Conservation (phyloP, 73 alveolate genomes). For the Blepharisma japonicum region DNA sequence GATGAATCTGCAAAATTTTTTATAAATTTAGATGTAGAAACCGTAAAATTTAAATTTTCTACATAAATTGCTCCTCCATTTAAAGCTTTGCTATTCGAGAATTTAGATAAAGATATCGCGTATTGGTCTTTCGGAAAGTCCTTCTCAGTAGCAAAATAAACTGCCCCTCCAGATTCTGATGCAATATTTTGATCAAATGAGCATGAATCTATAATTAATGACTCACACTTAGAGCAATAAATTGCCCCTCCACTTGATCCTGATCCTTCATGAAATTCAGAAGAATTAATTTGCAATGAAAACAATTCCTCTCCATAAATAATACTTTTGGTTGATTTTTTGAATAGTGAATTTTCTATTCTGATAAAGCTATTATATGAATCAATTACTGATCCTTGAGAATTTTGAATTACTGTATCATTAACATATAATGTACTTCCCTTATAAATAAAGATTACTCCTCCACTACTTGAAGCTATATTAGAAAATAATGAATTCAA, state of each 20-base stretch:
- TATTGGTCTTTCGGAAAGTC: no score
- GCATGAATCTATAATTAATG: neutral
- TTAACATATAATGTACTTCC: no score
- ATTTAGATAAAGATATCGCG: neutral
- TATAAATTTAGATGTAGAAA: neutral
- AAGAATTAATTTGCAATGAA: no score
- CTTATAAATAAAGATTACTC: no score
- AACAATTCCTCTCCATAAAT: no score
- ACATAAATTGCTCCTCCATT: neutral
- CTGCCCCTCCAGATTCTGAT: constrained; percentile 6
- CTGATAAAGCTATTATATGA: no score
- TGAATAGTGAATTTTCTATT: no score
- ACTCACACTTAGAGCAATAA: neutral
- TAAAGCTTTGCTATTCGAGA: neutral
- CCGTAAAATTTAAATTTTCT: neutral
- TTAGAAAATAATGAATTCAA: no score
- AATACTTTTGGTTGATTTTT: no score
- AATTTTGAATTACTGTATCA: no score
- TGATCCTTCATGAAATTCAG: neutral
- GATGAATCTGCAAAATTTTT: constrained; percentile 5
- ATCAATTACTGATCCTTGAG: no score
- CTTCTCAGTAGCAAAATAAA: neutral
- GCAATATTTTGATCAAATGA: neutral
- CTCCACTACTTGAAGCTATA: no score
- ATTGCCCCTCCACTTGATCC: constrained; percentile 2